Evolutionary conservation across 495 filamentous ascomycete species (phyloP), one percentile per base, ranked within the genome.

Genomic region (Aspergillus funiculosus): DNA sequence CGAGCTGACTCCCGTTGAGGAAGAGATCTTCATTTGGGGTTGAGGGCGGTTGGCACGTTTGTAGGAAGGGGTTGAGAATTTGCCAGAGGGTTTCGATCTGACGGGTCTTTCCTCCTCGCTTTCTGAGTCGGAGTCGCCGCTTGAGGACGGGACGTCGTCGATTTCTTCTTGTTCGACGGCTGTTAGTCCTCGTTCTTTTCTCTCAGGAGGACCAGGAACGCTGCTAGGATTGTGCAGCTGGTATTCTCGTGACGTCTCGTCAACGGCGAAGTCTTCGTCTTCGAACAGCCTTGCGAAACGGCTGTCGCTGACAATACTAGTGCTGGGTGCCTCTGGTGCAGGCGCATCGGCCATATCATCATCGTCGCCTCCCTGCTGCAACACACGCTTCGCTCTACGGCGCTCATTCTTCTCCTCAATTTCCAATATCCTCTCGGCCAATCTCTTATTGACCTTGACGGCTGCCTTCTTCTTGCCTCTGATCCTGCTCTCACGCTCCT

Each of bases 271-370:
- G 30, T 94, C 90, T 55, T 85, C 80, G 54, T 96, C 88, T 60
- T 95, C 80, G 71, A 99, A 99, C 41, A 99, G 69, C 29, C 79
- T 76, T 51, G 74, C 73, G 79, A 99, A 99, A 63, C 94, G 89
- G 43, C 76, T 71, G 61, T 96, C 94, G 25, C 76, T 75, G 20
- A 97, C 78, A 5, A 94, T 67, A 48, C 76, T 79, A 13, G 57
- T 44, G 9, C 53, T 43, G 7, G 48, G 35, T 25, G 39, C 52
- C 7, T 46, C 43, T 8, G 51, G 22, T 22, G 50, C 52, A 27
- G 61, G 52, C 2, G 61, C 65, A 26, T 71, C 67, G 4, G 57
- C 59, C 51, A 66, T 69, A 3, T 71, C 65, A 13, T 74, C 68
- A 17, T 74, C 69, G 28, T 80, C 80, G 9, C 76, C 78, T 10